Evolutionary conservation across 192 early-diverging fungal species (phyloP).

Genomic region (Dimargaris cristalligena): DNA sequence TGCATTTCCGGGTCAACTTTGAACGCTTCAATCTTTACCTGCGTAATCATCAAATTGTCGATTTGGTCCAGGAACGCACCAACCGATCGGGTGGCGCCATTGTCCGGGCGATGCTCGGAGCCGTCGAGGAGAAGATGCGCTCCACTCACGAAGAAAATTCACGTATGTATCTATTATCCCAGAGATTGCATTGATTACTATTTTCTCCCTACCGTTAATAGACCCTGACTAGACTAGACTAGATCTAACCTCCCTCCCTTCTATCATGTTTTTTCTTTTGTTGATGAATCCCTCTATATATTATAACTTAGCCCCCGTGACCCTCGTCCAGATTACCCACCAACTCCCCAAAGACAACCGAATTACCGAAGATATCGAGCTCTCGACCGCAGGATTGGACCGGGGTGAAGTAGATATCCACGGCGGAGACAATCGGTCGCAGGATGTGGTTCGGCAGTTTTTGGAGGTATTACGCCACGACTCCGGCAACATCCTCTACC

Average conservation of each 20-base stretch:
- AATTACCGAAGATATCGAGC: constrained; percentile 21
- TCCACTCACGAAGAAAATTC: constrained; percentile 30
- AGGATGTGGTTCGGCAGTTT: constrained; percentile 35
- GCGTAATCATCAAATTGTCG: constrained; percentile 47
- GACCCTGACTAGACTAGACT: no score
- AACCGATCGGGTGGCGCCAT: constrained; percentile 46
- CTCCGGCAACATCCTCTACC: constrained; percentile 31
- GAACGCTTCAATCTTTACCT: constrained; percentile 46
- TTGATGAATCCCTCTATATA: no score
- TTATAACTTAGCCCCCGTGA: no score
- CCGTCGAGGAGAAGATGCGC: constrained; percentile 38
- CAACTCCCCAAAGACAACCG: constrained; percentile 21
- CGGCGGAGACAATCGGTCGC: constrained; percentile 12
- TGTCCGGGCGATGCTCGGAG: constrained; percentile 33
- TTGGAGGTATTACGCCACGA: constrained; percentile 39
- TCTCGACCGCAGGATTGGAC: constrained; percentile 20
- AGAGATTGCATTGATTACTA: no score
- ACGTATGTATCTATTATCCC: no score
- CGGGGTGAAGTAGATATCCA: constrained; percentile 14
- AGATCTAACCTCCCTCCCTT: no score
- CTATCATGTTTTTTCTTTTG: no score
- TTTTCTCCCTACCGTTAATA: no score
- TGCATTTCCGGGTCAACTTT: constrained; percentile 47
- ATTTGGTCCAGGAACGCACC: constrained; percentile 35
- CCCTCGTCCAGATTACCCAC: constrained; percentile 32